phyloP scores from a whole-genome alignment of 805 yeast genomes.

The Saccharomycopsis fibuligera region DNA sequence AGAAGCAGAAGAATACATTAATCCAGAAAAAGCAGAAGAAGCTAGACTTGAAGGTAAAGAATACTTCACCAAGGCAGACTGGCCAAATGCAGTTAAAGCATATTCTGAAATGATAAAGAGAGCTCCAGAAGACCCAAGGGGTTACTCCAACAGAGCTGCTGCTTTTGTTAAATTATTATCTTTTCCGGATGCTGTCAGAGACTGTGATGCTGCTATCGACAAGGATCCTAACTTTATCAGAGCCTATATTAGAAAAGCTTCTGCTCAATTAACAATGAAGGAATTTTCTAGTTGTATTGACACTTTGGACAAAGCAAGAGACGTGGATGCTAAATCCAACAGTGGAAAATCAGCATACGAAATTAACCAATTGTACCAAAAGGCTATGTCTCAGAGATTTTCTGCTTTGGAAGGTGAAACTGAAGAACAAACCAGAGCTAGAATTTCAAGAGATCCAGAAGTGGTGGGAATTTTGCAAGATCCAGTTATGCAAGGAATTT shows the following conservation, averaged over 20 bases:
- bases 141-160: conserved; percentile 97
- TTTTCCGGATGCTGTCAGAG: conserved; percentile 93
- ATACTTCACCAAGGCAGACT: conserved; percentile 80
- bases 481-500: conserved; percentile 92
- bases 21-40: conserved; percentile 90
- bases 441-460: conserved; percentile 92
- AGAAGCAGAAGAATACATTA: conserved; percentile 73
- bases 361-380: conserved; percentile 73
- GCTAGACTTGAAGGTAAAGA: conserved; percentile 93
- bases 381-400: conserved; percentile 77
- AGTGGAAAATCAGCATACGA: conserved; percentile 61
- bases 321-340: conserved; percentile 57
- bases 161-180: conserved; percentile 91
- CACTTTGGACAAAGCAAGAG: conserved; percentile 73
- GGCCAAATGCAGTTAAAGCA: conserved; percentile 94
- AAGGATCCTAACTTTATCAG: conserved; percentile 85
- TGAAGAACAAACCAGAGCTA: conserved; percentile 87
- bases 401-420: conserved; percentile 82
- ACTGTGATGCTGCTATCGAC: conserved; percentile 84
- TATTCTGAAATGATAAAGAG: conserved; percentile 95
- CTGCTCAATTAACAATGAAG: conserved; percentile 84
- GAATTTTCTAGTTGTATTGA: conserved; percentile 79
- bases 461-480: conserved; percentile 82
- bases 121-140: conserved; percentile 95
- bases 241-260: conserved; percentile 96